Evolutionary conservation across 1,284 basidiomycete genomes (phyloP), one percentile per base, ranked within the genome.

Genomic region (Porodaedalea pini): DNA sequence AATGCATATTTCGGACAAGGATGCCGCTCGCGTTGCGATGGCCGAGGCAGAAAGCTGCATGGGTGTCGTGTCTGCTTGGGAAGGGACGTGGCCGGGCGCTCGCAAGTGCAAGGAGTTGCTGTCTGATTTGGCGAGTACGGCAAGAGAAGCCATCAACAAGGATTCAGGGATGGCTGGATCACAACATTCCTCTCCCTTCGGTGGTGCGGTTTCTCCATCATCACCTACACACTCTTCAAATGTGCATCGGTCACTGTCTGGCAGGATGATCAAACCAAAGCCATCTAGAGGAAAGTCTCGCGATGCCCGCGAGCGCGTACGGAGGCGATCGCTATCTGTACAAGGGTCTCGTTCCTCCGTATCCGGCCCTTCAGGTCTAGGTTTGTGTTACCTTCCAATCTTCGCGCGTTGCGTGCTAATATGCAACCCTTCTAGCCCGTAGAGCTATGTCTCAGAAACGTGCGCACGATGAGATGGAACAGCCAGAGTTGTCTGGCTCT

Each of bases 61-160:
- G 39, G 68, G 73, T 19, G 85, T 89, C 15, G 74, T 94, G 54
- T 85, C 86, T 66, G 83, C 84, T 3, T 90, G 92, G 81, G 92
- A 93, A 71, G 90, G 90, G 1, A 81, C 84, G 52, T 94, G 92
- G 92, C 92, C 92, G 17, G 92, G 92, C 19, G 90, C 90, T 57
- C 79, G 83, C 45, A 93, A 94, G 71, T 89, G 92, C 75, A 91
- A 86, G 69, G 88, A 91, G 63, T 70, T 90, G 25, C 78, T 90
- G 47, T 72, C 78, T 45, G 88, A 90, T 62, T 74, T 90, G 51
- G 79, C 81, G 29, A 82, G 71, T 48, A 90, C 85, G 4, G 85
- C 88, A 2, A 80, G 71, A 47, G 85, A 88, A 55, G 88, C 86
- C 40, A 82, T 88, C 50, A 70, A 70, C 23, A 74, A 77, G 21